Conservation (phyloP, 116 monocot species). For the Phalaenopsis hybrid region DNA sequence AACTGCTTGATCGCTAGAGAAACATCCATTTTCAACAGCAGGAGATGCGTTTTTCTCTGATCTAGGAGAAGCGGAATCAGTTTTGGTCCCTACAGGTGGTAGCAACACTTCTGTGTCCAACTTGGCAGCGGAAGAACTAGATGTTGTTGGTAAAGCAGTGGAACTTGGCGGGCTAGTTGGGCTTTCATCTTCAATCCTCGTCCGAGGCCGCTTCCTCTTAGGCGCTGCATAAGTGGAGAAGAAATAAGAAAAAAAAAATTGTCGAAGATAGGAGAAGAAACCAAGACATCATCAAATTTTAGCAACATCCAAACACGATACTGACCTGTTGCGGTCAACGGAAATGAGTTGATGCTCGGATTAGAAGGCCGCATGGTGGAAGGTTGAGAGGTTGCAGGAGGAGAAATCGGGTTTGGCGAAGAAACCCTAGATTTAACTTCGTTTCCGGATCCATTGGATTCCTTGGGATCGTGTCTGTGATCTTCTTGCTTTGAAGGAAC, state of each 20-base stretch:
- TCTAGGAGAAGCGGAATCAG: slow-evolving; percentile 44
- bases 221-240: slow-evolving; percentile 37
- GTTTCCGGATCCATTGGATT: slow-evolving; percentile 30
- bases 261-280: neutral
- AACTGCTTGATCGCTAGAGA: neutral
- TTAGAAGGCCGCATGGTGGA: slow-evolving; percentile 14
- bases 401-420: slow-evolving; percentile 39
- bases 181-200: slow-evolving; percentile 58
- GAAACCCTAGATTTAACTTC: slow-evolving; percentile 54
- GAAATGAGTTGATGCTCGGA: slow-evolving; percentile 14
- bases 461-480: slow-evolving; percentile 37
- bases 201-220: slow-evolving; percentile 68
- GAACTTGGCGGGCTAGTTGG: slow-evolving; percentile 24
- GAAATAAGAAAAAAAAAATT: neutral
- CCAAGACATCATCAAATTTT: neutral
- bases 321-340: slow-evolving; percentile 32
- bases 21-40: slow-evolving; percentile 29
- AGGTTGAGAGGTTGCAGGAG: slow-evolving; percentile 18
- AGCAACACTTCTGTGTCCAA: slow-evolving; percentile 21
- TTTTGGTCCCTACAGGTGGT: slow-evolving; percentile 8
- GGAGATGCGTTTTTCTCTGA: slow-evolving; percentile 35
- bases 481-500: slow-evolving; percentile 32
- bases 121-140: slow-evolving; percentile 27
- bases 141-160: slow-evolving; percentile 5
- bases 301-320: neutral